A percentile compares a stretch with the other conserved stretches of the same genome.
phyloP scores from a whole-genome alignment of 345 rosid genomes.

The Laguncularia racemosa region DNA sequence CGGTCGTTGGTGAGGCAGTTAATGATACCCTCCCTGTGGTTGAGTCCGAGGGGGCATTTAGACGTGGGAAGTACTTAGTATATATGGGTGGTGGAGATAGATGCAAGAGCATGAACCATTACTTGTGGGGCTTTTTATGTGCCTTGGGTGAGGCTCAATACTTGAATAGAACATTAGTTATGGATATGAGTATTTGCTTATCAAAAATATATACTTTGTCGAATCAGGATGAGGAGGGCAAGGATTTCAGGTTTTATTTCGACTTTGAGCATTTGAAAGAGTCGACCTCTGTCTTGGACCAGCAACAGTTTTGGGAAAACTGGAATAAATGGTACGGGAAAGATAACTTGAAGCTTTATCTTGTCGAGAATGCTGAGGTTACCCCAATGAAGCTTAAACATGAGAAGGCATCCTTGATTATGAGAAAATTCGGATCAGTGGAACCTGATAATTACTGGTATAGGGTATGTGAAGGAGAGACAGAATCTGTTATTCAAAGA shows the following conservation, averaged over 20 bases:
- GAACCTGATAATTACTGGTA: constrained; percentile 97
- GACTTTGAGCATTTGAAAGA: constrained; percentile 93
- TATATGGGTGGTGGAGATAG: constrained; percentile 81
- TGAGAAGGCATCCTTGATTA: constrained; percentile 59
- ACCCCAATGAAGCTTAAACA: constrained; percentile 70
- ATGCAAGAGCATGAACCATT: constrained; percentile 97
- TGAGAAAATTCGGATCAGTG: constrained; percentile 86
- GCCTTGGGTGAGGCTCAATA: constrained; percentile 94
- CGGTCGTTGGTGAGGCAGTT: constrained; percentile 66
- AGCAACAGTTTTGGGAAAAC: constrained; percentile 73
- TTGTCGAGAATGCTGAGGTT: constrained; percentile 62
- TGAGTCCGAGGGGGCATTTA: constrained; percentile 69
- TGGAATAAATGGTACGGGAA: constrained; percentile 75
- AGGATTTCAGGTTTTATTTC: constrained; percentile 89
- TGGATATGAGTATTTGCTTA: constrained; percentile 80
- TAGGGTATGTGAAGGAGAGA: constrained; percentile 87
- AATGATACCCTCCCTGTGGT: constrained; percentile 68
- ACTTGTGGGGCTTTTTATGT: constrained; percentile 91
- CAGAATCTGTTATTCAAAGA: constrained; percentile 64
- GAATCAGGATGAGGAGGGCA: constrained; percentile 83
- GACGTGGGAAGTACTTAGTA: constrained; percentile 57
- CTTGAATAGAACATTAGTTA: constrained; percentile 77
- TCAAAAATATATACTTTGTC: constrained; percentile 67
- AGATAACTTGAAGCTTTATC: constrained; percentile 42
- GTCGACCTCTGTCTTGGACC: constrained; percentile 81